Evolutionary conservation across 495 filamentous ascomycete species (phyloP).

Genomic region (Penicillium alfredii): DNA sequence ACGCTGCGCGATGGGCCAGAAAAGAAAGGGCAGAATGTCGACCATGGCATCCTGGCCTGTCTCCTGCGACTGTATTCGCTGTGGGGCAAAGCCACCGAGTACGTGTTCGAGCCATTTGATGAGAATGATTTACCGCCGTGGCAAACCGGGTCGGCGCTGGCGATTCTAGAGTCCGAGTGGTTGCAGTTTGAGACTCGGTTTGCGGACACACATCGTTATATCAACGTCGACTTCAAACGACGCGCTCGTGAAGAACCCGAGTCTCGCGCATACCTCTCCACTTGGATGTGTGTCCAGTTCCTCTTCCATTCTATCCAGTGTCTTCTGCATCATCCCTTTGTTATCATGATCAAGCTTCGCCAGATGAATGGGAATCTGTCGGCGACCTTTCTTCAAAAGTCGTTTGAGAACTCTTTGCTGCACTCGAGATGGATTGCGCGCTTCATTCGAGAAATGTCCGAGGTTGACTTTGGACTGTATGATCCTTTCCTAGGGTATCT

Average conservation of each 20-base stretch:
- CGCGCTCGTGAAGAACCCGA: constrained; percentile 22
- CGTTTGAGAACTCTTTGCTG: constrained; percentile 25
- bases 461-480: constrained; percentile 13
- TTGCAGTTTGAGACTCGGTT: constrained; percentile 29
- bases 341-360: constrained; percentile 27
- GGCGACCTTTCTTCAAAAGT: constrained; percentile 28
- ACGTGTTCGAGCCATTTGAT: constrained; percentile 19
- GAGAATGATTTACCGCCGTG: constrained; percentile 19
- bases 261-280: constrained; percentile 19
- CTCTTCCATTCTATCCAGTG: constrained; percentile 27
- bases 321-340: constrained; percentile 26
- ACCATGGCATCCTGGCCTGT: constrained; percentile 21
- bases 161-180: constrained; percentile 27
- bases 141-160: constrained; percentile 23
- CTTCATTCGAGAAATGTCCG: constrained; percentile 23
- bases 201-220: constrained; percentile 24
- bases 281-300: constrained; percentile 27
- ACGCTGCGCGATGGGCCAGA: constrained; percentile 15
- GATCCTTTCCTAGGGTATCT: constrained; percentile 29
- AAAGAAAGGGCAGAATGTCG: constrained; percentile 18
- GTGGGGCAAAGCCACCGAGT: constrained; percentile 28
- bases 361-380: constrained; percentile 23
- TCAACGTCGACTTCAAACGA: constrained; percentile 22
- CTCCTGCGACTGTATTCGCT: constrained; percentile 20
- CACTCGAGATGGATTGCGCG: constrained; percentile 28